phyloP scores from a whole-genome alignment of 495 filamentous ascomycete species.

The Cladorrhinum samala region DNA sequence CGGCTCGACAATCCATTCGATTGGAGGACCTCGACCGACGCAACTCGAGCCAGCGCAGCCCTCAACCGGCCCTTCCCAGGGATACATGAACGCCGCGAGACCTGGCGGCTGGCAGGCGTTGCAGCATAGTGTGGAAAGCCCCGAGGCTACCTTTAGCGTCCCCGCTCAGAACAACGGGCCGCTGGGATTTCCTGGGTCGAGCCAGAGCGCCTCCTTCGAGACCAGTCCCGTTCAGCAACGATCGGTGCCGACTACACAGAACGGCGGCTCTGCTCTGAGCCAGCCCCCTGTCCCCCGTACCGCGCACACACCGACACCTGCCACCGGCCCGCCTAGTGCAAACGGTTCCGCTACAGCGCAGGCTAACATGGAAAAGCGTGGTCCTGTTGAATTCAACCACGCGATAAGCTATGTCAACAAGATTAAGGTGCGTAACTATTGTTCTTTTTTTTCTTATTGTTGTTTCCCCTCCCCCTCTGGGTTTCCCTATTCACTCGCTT shows the following conservation, averaged over 20 bases:
- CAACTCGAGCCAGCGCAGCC: constrained; percentile 38
- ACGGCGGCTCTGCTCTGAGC: constrained; percentile 32
- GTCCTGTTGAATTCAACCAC: constrained; percentile 98
- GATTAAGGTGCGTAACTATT: constrained; percentile 68
- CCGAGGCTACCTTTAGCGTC: constrained; percentile 47
- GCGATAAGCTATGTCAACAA: constrained; percentile 99
- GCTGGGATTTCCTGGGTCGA: constrained; percentile 39
- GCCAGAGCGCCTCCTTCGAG: constrained; percentile 41
- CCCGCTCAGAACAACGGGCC: constrained; percentile 39
- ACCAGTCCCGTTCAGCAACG: constrained; percentile 68
- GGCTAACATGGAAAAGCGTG: constrained; percentile 68
- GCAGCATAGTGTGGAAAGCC: constrained; percentile 52
- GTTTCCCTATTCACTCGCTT: constrained; percentile 12
- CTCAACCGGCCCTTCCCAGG: constrained; percentile 26
- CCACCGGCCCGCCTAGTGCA: constrained; percentile 31
- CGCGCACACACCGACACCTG: constrained; percentile 49
- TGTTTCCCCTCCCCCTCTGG: no score
- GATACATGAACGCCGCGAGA: constrained; percentile 27
- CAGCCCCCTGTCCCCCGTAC: constrained; percentile 36
- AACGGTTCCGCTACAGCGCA: constrained; percentile 45
- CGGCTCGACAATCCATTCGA: constrained; percentile 57
- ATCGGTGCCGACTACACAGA: constrained; percentile 73
- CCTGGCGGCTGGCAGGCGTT: constrained; percentile 44
- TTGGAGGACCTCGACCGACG: constrained; percentile 38
- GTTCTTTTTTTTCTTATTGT: background rate